Base-by-base conservation (phyloP, 345 rosid genomes). In the Leavenworthia alabamica region DNA sequence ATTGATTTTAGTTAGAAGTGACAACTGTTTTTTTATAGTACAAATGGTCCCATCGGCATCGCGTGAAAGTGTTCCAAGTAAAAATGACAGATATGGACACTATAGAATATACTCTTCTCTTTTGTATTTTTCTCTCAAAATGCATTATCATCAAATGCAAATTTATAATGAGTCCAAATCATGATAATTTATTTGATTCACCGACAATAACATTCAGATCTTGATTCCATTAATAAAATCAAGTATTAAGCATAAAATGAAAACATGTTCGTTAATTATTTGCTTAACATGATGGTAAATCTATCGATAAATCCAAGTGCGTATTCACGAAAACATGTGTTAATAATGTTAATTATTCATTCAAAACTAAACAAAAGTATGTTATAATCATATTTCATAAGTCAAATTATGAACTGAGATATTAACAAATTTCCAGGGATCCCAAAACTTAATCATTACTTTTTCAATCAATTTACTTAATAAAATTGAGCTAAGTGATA, bases 191-290 rank as follows among this genome's bases (percentile, higher is more conserved):
- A n/a, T 45, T 44, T 44, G 62, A 54, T 53, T 45, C 68, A 69
- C 73, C 73, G 73, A 60, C 73, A 53, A 26, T 53, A 61, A 36
- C 62, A 45, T 26, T 17, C 62, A 60, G 62, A 60, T 60, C 56
- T 53, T 35, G 41, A 44, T 44, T n/a, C 49, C 56, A 27, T 17
- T 36, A 6, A 3, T 10, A 24, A 45, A 17, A 40, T 6, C 5
- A 51, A 11, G 41, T 10, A 3, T 60, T n/a, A 43, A 16, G 39
- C 10, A 20, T 4, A 1, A 39, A 33, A 37, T 20, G 62, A 46
- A 54, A 46, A 5, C 64, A 70, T 60, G 54, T 45, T 69, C 61
- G 68, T 45, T 16, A 27, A 45, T 68, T 50, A 59, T 59, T 44
- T 68, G 66, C 66, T 32, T 43, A 52, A 48, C 27, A 60, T 45